A percentile compares a stretch with the other conserved stretches of the same genome.
These are phyloP conservation scores for barrel medic (Medicago truncatula) DNA, from an alignment of 306 rosid species.

Conservation along the genomic window DNA sequence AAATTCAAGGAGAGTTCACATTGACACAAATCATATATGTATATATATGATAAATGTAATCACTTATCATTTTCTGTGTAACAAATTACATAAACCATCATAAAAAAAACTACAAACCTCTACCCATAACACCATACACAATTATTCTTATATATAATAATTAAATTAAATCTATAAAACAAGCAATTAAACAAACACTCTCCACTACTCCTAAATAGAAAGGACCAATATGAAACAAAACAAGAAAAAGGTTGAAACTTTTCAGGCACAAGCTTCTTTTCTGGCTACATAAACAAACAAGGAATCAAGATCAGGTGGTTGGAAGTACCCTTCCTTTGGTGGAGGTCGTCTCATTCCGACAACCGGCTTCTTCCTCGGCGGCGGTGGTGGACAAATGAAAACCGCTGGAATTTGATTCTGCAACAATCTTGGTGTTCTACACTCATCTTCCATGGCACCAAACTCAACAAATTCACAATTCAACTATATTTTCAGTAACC, in stretches of 20 bases:
- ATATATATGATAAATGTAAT: not conserved
- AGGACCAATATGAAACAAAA: not conserved
- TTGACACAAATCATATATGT: not conserved
- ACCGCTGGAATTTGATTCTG: slow-evolving; percentile 61
- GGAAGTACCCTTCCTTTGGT: slow-evolving; percentile 71
- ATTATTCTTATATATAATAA: not conserved
- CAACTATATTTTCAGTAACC: too few relatives aligned
- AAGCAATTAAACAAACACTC: not conserved
- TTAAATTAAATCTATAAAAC: not conserved
- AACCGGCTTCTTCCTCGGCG: slow-evolving; percentile 61
- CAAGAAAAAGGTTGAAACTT: not conserved
- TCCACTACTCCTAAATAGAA: slow-evolving; percentile 28
- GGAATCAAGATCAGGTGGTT: slow-evolving; percentile 81
- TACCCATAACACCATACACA: not conserved
- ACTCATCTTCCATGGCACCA: slow-evolving; percentile 51
- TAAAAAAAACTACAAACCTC: not conserved
- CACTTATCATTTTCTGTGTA: not conserved
- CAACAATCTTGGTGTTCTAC: slow-evolving; percentile 66
- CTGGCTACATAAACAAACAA: slow-evolving; percentile 56
- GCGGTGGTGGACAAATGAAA: slow-evolving; percentile 68
- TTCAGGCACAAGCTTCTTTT: slow-evolving; percentile 56
- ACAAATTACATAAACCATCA: not conserved
- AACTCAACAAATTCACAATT: too few relatives aligned
- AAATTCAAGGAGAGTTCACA: not conserved
- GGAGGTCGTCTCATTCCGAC: slow-evolving; percentile 50